Percentiles rank a stretch among this genome's conserved stretches.
Conservation (phyloP, 768 basidiomycete species). For the Russula abietina region DNA sequence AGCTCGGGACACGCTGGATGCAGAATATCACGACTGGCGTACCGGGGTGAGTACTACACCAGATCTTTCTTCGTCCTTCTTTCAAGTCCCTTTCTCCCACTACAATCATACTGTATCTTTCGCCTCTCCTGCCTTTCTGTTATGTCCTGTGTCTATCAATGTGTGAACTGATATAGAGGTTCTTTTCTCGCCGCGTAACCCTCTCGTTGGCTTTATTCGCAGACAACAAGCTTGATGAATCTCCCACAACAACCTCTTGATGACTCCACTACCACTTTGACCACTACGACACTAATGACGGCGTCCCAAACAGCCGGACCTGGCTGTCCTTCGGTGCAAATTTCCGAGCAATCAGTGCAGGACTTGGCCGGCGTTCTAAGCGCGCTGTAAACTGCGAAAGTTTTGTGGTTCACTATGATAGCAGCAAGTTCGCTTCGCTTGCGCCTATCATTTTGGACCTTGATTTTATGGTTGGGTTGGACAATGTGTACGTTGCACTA, state of each 20-base stretch:
- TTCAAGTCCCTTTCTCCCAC: not conserved
- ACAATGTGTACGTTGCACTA: not conserved
- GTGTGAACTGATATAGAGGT: not conserved
- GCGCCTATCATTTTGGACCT: not conserved
- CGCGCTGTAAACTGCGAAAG: not conserved
- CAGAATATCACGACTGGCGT: conserved; percentile 11
- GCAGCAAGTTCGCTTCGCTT: not conserved
- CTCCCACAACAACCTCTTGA: not conserved
- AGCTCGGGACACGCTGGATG: conserved; percentile 8
- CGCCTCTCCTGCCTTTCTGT: no score
- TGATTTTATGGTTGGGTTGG: not conserved
- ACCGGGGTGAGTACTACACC: not conserved
- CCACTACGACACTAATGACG: not conserved
- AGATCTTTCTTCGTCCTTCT: not conserved
- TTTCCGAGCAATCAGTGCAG: conserved; percentile 7
- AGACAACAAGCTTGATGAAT: not conserved
- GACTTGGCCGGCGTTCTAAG: conserved; percentile 3
- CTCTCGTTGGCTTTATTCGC: not conserved
- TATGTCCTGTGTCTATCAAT: not conserved
- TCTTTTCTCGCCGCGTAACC: not conserved
- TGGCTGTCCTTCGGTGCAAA: not conserved
- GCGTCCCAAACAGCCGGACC: not conserved
- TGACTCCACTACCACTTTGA: not conserved
- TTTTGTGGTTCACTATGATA: not conserved
- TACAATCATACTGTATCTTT: not conserved